Base-by-base conservation (phyloP, 495 filamentous ascomycete species). In the Annulohypoxylon nitens region DNA sequence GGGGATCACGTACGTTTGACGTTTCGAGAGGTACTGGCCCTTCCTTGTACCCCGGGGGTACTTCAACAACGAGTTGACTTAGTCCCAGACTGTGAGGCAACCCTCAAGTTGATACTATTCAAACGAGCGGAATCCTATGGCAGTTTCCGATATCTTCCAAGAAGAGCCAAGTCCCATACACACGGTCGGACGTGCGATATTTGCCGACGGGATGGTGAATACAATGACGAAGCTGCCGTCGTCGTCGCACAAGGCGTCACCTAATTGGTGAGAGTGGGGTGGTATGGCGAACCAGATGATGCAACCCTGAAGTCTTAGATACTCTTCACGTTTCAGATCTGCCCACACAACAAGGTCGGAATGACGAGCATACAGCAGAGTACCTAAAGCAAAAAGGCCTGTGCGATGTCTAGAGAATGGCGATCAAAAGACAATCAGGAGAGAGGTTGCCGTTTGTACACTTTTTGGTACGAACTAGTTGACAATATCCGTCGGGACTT, bases 381-480 rank as follows among this genome's bases (percentile, higher is more conserved):
- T 41, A 39, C 50, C 58, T 50, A 64, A 66, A 47, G 61, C 25
- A 55, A 37, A 25, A 73, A 48, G 53, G 26, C 58, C 59, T 65
- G 60, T 65, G 57, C 58, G 69, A 67, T 71, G 78, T 79, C 79
- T 78, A 70, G 78, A 76, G 64, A 73, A 54, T 34, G 80, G 66
- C 67, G 81, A 83, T 80, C 81, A 80, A 76, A 79, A 80, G 78
- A 76, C 76, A 77, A 82, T 82, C 80, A 82, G 64, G 78, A 75
- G 78, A 55, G 58, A 47, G 62, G 14, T 23, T 61, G 57, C 57
- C 55, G 61, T 61, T 37, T 65, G 25, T 11, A 30, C 55, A 55
- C 61, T 61, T 58, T 43, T 47, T 50, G 16, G 39, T 57, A 12
- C 39, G 5, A 36, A 20, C 8, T 43, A 20, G 36, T 14, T 41